Evolutionary conservation across 129 eudicot genomes (phyloP).

Genomic region (Lonicera japonica): DNA sequence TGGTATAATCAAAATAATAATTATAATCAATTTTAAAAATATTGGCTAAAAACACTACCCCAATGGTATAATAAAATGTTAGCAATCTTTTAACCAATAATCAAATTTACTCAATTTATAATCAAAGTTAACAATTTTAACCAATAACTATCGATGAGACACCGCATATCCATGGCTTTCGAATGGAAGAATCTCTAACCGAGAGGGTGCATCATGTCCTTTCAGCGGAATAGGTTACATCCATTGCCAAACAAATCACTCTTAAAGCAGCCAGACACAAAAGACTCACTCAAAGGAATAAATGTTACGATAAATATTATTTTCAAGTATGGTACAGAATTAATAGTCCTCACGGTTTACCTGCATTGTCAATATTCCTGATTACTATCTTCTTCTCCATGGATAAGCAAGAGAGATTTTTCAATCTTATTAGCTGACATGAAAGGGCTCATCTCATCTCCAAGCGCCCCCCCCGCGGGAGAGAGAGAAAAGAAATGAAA

Average conservation of each 20-base stretch:
- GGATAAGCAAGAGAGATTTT: constrained; percentile 84
- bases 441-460: constrained; percentile 99
- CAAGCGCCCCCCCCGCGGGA: constrained; percentile 47
- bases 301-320: no score
- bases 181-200: constrained; percentile 71
- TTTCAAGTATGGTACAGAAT: not conserved
- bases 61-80: no score
- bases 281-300: no score
- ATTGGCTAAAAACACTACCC: no score
- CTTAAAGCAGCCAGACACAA: not conserved
- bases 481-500: not conserved
- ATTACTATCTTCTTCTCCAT: constrained; percentile 98
- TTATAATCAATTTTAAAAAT: no score
- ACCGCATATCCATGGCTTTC: constrained; percentile 95
- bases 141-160: no score
- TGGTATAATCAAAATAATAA: no score
- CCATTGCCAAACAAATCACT: not conserved
- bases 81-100: no score
- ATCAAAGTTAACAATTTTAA: no score
- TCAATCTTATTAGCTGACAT: constrained; percentile 81
- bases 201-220: constrained; percentile 94
- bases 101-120: no score
- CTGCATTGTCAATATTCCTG: constrained; percentile 98
- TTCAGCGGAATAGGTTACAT: constrained; percentile 42
- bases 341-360: constrained; percentile 16